Evolutionary conservation across 1,139 yeast genomes (phyloP), one percentile per base, ranked within the genome.

Genomic region (Suhomyces ambrosiae): DNA sequence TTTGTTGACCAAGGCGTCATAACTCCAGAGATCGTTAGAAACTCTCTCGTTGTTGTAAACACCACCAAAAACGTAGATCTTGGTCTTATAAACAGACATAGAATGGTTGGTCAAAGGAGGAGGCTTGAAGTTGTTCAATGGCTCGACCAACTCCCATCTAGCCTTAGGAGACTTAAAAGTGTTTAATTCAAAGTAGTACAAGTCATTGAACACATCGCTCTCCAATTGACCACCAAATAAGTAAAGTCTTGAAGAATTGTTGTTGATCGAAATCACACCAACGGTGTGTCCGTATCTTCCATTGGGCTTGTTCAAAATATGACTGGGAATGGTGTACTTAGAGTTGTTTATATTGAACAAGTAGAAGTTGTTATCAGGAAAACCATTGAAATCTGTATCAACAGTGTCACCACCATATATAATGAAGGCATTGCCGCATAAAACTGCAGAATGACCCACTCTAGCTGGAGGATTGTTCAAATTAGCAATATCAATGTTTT

Each of bases 371-470:
- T 90, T 88, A 61, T 90, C 97, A 52, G 95, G 89, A 47, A 83
- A 78, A 3, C 89, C 90, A 45, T 80, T 80, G 44, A 79, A 79
- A 49, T 86, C 89, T 23, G 92, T 86, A 51, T 86, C 88, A 36
- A 82, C 86, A 2, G 97, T 92, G 57, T 92, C 98, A 52, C 99
- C 99, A 30, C 97, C 98, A 64, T 87, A 92, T 15, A 92, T 80
- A 33, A 92, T 89, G 54, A 85, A 92, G 0, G 98, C 98, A 56
- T 90, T 92, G 10, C 98, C 98, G 47, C 95, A 84, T 23, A 92
- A 73, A 15, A 92, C 86, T 3, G 95, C 78, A 1, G 97, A 88
- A 61, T 94, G 99, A 1, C 98, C 97, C 5, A 92, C 97, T 52
- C 98, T 80, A 19, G 98, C 97, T 13, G 96, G 92, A 2, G 97